Percentiles rank a stretch among this genome's conserved stretches.
These are phyloP conservation scores for Metschnikowia koreensis DNA, from an alignment of 805 yeast species.

Conservation along the genomic window DNA sequence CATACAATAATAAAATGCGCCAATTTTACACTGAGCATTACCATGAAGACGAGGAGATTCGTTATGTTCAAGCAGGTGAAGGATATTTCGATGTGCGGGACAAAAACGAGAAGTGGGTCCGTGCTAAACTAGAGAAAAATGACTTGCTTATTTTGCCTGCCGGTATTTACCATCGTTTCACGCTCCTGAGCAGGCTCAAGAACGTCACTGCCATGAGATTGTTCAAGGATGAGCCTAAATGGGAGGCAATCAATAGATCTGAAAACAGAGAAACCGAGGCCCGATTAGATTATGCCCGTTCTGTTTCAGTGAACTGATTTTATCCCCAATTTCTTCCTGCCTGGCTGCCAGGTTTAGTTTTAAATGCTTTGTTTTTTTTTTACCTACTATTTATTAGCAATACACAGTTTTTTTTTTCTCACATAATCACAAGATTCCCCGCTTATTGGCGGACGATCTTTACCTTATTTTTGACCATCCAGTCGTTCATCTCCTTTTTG, in stretches of 20 bases:
- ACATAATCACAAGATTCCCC: not conserved
- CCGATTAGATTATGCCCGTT: slow-evolving; percentile 32
- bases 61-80: slow-evolving; percentile 84
- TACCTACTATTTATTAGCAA: slow-evolving; percentile 1
- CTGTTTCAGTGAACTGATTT: slow-evolving; percentile 25
- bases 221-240: slow-evolving; percentile 93
- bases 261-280: slow-evolving; percentile 32
- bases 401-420: not conserved
- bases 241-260: slow-evolving; percentile 84
- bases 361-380: not conserved
- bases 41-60: slow-evolving; percentile 96
- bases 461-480: slow-evolving; percentile 43
- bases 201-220: slow-evolving; percentile 76
- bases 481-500: slow-evolving; percentile 35
- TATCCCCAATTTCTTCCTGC: not conserved
- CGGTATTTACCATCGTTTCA: slow-evolving; percentile 92
- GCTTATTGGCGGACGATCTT: slow-evolving; percentile 35
- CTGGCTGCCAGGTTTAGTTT: not conserved
- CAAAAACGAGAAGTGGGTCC: slow-evolving; percentile 64
- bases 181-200: slow-evolving; percentile 56
- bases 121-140: slow-evolving; percentile 59
- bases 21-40: slow-evolving; percentile 80
- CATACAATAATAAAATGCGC: slow-evolving; percentile 61
- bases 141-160: slow-evolving; percentile 82
- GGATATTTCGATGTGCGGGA: slow-evolving; percentile 90